Percentiles rank a stretch among this genome's conserved stretches.
Evolutionary conservation across 371 early-diverging fungal genomes (phyloP).

Genomic region (Mortierella sp.): DNA sequence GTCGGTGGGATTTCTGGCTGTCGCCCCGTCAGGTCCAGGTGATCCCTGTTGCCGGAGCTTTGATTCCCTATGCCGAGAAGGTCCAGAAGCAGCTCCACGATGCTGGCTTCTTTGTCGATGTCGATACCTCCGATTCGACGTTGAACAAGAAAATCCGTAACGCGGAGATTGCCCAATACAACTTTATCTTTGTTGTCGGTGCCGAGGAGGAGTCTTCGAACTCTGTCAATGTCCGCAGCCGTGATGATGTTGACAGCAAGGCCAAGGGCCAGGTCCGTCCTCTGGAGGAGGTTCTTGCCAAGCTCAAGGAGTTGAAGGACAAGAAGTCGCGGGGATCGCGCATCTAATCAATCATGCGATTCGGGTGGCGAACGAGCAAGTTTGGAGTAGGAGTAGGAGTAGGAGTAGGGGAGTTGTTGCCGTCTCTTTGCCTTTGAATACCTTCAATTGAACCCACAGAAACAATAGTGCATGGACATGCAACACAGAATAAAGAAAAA

Average conservation of each 20-base stretch:
- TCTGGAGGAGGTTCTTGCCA: constrained; percentile 73
- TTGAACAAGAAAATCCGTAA: constrained; percentile 97
- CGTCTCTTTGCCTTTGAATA: too few relatives aligned
- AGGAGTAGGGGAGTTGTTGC: too few relatives aligned
- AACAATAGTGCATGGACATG: background rate
- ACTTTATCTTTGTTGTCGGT: constrained; percentile 94
- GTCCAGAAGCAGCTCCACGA: constrained; percentile 67
- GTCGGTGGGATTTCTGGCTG: constrained; percentile 99
- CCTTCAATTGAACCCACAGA: background rate
- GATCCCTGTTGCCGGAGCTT: constrained; percentile 82
- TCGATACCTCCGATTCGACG: constrained; percentile 89
- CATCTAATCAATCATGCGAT: constrained; percentile 57
- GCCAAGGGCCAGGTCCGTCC: constrained; percentile 84
- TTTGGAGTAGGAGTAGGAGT: too few relatives aligned
- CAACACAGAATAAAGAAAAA: too few relatives aligned
- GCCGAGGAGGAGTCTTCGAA: constrained; percentile 87
- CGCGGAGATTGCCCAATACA: constrained; percentile 87
- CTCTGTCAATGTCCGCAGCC: constrained; percentile 93
- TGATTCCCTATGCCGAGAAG: constrained; percentile 78
- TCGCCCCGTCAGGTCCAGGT: constrained; percentile 96
- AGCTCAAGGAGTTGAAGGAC: constrained; percentile 73
- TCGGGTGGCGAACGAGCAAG: too few relatives aligned
- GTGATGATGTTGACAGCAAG: constrained; percentile 88
- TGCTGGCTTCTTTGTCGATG: constrained; percentile 90
- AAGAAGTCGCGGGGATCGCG: constrained; percentile 68